Evolutionary conservation across 257 asterid species (phyloP), one percentile per base, ranked within the genome.

Genomic region (Solanum lycopersicoides): DNA sequence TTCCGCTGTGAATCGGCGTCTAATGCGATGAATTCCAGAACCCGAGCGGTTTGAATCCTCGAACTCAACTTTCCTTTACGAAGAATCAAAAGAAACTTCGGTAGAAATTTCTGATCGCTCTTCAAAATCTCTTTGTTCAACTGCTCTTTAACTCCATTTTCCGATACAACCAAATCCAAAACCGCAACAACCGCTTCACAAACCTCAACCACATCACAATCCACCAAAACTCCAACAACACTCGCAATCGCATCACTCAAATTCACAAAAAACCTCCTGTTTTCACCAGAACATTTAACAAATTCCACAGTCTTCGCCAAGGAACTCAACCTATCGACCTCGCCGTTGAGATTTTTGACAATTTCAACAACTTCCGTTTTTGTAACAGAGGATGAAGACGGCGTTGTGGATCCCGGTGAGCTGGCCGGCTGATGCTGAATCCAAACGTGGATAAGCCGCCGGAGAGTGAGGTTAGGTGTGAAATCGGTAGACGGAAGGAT

Each of bases 391-490:
- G 90, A 88, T 30, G 90, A 53, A 11, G 90, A 35, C 37, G 75
- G 92, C n/a, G 87, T 12, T 41, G 85, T 94, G 35, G 95, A 88
- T 12, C 87, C 28, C 23, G 83, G 85, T 42, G 83, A 77, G 1
- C 23, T 77, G 18, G 59, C 84, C 18, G 74, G 86, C 25, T 68
- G 86, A 47, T 95, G 98, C 47, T 93, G 87, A 91, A 93, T 88
- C 95, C 98, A 95, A 47, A 92, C 93, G 23, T 91, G 90, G 91
- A 96, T 96, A 89, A 96, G 98, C 89, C 97, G 93, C 83, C 98
- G 98, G 90, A 96, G 98, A 73, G 98, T 95, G 90, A 95, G 95
- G 82, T 96, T 96, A 3, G 99, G 99, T 10, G 91, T 93, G 86
- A 95, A 91, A 90, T 88, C 91, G 20, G 97, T 95, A 79, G 96